Conservation (phyloP, 2,329 filamentous ascomycete species). For the Fusarium sp. region DNA sequence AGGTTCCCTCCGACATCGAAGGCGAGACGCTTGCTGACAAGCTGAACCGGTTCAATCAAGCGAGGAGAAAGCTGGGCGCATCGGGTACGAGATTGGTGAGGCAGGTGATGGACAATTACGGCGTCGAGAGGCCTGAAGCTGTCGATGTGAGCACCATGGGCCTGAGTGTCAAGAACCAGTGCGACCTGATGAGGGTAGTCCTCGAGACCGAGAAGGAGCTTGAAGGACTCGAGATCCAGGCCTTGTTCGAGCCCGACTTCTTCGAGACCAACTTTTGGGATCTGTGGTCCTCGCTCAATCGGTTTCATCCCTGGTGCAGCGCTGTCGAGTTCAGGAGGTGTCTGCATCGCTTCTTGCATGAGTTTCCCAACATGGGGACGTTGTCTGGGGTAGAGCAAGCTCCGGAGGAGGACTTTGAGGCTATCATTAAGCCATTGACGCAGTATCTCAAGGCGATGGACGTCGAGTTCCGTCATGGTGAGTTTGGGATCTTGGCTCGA, state of each 20-base stretch:
- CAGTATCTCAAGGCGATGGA: constrained; percentile 46
- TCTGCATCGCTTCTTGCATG: constrained; percentile 42
- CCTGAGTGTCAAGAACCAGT: constrained; percentile 46
- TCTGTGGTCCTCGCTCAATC: constrained; percentile 44
- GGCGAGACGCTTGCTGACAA: constrained; percentile 42
- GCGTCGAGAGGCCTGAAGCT: constrained; percentile 37
- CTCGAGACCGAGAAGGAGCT: constrained; percentile 44
- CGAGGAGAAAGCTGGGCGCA: constrained; percentile 39
- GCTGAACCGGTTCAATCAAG: constrained; percentile 40
- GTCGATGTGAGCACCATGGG: constrained; percentile 45
- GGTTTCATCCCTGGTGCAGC: constrained; percentile 46
- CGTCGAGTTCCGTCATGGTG: constrained; percentile 44
- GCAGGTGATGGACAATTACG: constrained; percentile 32
- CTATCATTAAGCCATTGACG: constrained; percentile 43
- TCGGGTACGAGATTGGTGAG: constrained; percentile 43
- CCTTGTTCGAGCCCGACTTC: constrained; percentile 43
- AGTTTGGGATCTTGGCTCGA: neutral
- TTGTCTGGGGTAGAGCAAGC: constrained; percentile 43
- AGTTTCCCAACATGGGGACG: constrained; percentile 46
- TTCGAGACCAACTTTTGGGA: constrained; percentile 47
- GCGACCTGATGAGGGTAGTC: constrained; percentile 45
- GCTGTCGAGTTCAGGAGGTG: constrained; percentile 46
- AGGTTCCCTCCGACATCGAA: constrained; percentile 37
- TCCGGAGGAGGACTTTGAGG: constrained; percentile 44
- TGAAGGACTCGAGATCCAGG: constrained; percentile 44